Percentiles rank a stretch among this genome's conserved stretches.
These are phyloP conservation scores for Penicillium sp. DNA, from an alignment of 2,329 filamentous ascomycete genomes.

Conservation along the genomic window DNA sequence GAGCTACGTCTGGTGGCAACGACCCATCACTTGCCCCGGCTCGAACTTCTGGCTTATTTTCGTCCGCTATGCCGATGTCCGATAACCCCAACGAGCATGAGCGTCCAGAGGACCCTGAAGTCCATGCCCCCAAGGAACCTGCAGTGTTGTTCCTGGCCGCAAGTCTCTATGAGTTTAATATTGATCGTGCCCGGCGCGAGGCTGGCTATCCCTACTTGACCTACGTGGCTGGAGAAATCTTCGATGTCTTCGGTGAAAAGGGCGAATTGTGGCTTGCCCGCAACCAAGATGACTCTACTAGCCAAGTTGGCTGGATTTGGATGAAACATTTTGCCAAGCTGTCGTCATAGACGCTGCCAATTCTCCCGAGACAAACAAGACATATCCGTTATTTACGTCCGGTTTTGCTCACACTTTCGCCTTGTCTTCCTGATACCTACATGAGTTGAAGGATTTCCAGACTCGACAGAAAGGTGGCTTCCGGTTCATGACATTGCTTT, in stretches of 20 bases:
- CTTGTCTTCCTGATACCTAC: background rate
- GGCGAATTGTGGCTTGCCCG: slow-evolving; percentile 96
- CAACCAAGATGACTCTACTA: slow-evolving; percentile 85
- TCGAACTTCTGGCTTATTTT: slow-evolving; percentile 76
- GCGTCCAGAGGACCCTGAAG: slow-evolving; percentile 29
- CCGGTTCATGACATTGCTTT: slow-evolving; percentile 3
- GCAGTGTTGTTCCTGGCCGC: slow-evolving; percentile 88
- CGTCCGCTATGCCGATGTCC: slow-evolving; percentile 79
- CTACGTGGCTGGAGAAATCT: slow-evolving; percentile 92
- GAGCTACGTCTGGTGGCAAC: slow-evolving; percentile 28
- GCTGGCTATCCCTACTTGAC: slow-evolving; percentile 94
- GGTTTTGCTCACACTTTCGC: background rate
- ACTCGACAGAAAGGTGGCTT: background rate
- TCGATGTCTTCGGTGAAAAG: slow-evolving; percentile 92
- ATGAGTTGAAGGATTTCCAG: background rate
- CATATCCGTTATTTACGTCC: slow-evolving; percentile 1
- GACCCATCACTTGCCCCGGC: slow-evolving; percentile 38
- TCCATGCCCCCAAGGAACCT: slow-evolving; percentile 39
- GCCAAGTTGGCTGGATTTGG: slow-evolving; percentile 95
- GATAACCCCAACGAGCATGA: slow-evolving; percentile 57
- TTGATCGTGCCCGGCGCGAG: slow-evolving; percentile 86
- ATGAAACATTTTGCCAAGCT: slow-evolving; percentile 87
- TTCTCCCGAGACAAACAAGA: background rate
- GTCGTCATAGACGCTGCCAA: slow-evolving; percentile 15
- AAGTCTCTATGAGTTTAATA: slow-evolving; percentile 95